These are phyloP conservation scores for Tolypocladium guangdongense DNA, from an alignment of 2,329 filamentous ascomycete genomes.

Conservation along the genomic window DNA sequence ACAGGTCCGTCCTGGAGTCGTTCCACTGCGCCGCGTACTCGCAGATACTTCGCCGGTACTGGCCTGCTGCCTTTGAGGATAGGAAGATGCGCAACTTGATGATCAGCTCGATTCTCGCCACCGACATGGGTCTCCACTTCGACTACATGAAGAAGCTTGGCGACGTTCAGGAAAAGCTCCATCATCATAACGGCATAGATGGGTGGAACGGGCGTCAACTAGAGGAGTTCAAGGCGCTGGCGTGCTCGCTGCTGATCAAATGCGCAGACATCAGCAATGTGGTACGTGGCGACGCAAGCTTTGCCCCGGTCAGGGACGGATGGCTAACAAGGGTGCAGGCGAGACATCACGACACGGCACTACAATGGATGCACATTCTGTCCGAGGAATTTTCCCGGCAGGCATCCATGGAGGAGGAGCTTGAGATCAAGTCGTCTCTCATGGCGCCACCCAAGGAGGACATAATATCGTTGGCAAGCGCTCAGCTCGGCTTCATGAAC, in stretches of 20 bases:
- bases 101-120: slow-evolving; percentile 95
- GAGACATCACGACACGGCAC: slow-evolving; percentile 69
- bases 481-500: slow-evolving; percentile 94
- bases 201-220: slow-evolving; percentile 67
- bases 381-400: slow-evolving; percentile 93
- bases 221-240: slow-evolving; percentile 66
- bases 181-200: slow-evolving; percentile 53
- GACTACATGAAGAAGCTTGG: slow-evolving; percentile 88
- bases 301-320: too few species aligned
- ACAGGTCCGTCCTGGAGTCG: slow-evolving; percentile 90
- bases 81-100: slow-evolving; percentile 75
- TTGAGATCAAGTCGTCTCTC: slow-evolving; percentile 78
- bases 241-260: slow-evolving; percentile 92
- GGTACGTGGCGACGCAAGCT: slow-evolving; percentile 41
- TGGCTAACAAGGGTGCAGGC: slow-evolving; percentile 41
- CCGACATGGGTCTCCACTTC: slow-evolving; percentile 94
- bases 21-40: slow-evolving; percentile 97
- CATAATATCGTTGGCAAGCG: slow-evolving; percentile 67
- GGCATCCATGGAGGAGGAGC: slow-evolving; percentile 78
- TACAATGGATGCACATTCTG: slow-evolving; percentile 86
- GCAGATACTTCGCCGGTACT: slow-evolving; percentile 85
- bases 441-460: slow-evolving; percentile 80
- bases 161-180: slow-evolving; percentile 69
- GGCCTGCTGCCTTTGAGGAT: slow-evolving; percentile 74
- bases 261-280: slow-evolving; percentile 99